phyloP scores from a whole-genome alignment of 345 rosid species.

The Toxicodendron radicans region DNA sequence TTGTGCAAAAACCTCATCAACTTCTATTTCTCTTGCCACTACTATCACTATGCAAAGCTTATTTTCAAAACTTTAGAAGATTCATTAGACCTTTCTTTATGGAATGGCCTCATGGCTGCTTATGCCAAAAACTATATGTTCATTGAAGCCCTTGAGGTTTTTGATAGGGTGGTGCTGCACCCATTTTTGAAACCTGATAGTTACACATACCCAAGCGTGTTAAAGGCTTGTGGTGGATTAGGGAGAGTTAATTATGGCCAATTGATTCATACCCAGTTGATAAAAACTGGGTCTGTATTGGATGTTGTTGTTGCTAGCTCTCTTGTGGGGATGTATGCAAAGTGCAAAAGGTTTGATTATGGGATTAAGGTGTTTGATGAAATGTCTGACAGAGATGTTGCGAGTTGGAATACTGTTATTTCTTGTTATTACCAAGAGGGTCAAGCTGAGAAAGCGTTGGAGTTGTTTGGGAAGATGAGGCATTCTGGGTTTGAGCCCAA shows the following conservation, averaged over 20 bases:
- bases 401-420: constrained; percentile 66
- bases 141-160: constrained; percentile 49
- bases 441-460: constrained; percentile 54
- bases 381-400: constrained; percentile 69
- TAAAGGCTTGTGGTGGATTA: constrained; percentile 61
- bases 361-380: constrained; percentile 61
- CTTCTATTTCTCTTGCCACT: constrained; percentile 53
- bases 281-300: constrained; percentile 46
- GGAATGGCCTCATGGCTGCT: constrained; percentile 62
- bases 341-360: constrained; percentile 35
- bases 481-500: constrained; percentile 57
- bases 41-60: constrained; percentile 39
- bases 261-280: constrained; percentile 50
- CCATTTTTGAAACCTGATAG: constrained; percentile 48
- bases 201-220: constrained; percentile 62
- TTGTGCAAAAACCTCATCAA: constrained; percentile 56
- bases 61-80: constrained; percentile 36
- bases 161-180: constrained; percentile 34
- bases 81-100: constrained; percentile 48
- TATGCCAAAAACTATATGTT: constrained; percentile 55
- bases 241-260: constrained; percentile 46
- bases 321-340: constrained; percentile 53
- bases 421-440: constrained; percentile 72
- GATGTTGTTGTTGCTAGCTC: constrained; percentile 66
- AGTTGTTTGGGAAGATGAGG: constrained; percentile 51